phyloP scores from a whole-genome alignment of 2,329 filamentous ascomycete genomes.

The Fusarium irregulare region DNA sequence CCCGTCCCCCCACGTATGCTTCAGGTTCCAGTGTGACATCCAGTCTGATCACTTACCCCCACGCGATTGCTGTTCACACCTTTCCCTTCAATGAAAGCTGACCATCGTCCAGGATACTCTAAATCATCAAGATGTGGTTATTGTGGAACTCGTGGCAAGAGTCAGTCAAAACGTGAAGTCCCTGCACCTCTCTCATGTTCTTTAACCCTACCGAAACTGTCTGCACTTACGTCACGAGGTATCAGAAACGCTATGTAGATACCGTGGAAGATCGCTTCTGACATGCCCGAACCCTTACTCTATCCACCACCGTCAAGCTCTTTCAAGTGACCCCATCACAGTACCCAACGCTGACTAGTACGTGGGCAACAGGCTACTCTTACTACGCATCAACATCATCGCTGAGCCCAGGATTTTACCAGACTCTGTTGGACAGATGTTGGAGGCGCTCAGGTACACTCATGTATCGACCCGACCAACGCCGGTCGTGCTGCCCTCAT shows the following conservation, averaged over 20 bases:
- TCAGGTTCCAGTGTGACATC: conserved; percentile 6
- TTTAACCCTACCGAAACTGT: neutral
- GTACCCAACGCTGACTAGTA: conserved; percentile 37
- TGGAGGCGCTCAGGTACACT: conserved; percentile 80
- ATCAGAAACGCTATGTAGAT: conserved; percentile 2
- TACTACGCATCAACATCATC: conserved; percentile 75
- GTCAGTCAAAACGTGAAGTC: conserved; percentile 61
- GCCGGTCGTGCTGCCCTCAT: conserved; percentile 88
- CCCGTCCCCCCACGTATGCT: conserved; percentile 20
- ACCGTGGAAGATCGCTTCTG: conserved; percentile 17
- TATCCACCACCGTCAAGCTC: neutral
- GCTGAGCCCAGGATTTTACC: conserved; percentile 75
- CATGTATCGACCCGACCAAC: conserved; percentile 82
- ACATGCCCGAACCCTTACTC: conserved; percentile 1
- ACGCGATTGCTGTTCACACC: conserved; percentile 27
- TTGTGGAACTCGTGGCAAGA: conserved; percentile 60
- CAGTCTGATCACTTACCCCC: conserved; percentile 36
- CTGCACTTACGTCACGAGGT: conserved; percentile 11
- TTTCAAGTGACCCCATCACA: conserved; percentile 5
- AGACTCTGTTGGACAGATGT: conserved; percentile 76
- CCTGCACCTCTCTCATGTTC: conserved; percentile 10
- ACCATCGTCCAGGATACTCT: conserved; percentile 58
- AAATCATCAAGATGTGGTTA: conserved; percentile 66
- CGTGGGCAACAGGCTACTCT: conserved; percentile 68
- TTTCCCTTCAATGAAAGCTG: conserved; percentile 29